A percentile compares a stretch with the other conserved stretches of the same genome.
Evolutionary conservation across 495 filamentous ascomycete species (phyloP).

Genomic region (Penicillium desertorum): DNA sequence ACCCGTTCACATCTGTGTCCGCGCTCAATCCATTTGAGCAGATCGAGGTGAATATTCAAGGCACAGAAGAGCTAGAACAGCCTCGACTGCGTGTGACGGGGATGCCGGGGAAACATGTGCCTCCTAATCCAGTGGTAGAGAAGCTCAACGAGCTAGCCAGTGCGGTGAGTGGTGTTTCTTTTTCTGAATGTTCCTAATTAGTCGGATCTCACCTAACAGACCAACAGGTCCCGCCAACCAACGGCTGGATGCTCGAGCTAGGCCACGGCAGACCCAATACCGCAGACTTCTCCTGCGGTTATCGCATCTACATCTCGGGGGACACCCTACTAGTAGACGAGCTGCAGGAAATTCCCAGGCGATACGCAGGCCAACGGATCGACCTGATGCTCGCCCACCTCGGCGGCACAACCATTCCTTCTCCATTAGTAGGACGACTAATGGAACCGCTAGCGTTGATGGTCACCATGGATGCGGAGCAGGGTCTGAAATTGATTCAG

Average conservation of each 20-base stretch:
- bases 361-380: constrained; percentile 50
- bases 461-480: constrained; percentile 71
- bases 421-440: constrained; percentile 37
- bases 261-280: constrained; percentile 38
- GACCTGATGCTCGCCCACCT: constrained; percentile 70
- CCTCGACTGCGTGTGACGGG: constrained; percentile 57
- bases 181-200: not conserved
- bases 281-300: constrained; percentile 47
- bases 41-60: constrained; percentile 49
- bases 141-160: constrained; percentile 56
- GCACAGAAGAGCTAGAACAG: constrained; percentile 10
- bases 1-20: constrained; percentile 55
- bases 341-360: constrained; percentile 57
- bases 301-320: constrained; percentile 70
- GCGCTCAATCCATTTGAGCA: constrained; percentile 57
- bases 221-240: constrained; percentile 60
- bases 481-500: constrained; percentile 60
- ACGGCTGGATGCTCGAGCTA: constrained; percentile 71
- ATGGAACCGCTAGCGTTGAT: constrained; percentile 53
- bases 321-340: constrained; percentile 69
- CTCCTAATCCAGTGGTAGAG: constrained; percentile 45
- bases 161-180: constrained; percentile 44
- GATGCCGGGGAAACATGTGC: constrained; percentile 72
- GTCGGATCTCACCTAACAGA: not conserved
- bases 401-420: constrained; percentile 64